phyloP scores from a whole-genome alignment of 108 stramenopile species.

The Skeletonema tropicum region DNA sequence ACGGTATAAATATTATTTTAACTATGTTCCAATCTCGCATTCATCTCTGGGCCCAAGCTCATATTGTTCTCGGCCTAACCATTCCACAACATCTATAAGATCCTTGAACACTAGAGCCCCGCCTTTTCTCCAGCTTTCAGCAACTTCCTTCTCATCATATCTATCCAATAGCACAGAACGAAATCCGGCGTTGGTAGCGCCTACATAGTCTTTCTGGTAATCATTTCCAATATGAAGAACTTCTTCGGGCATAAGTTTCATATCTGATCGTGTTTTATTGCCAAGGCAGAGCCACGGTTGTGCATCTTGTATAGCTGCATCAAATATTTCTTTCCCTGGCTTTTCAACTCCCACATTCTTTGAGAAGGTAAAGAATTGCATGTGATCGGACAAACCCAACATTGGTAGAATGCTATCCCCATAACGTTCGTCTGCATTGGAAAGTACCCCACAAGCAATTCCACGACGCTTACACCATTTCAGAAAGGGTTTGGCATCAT shows the following conservation, averaged over 20 bases:
- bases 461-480: constrained; percentile 61
- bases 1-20: not conserved
- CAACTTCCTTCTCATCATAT: constrained; percentile 63
- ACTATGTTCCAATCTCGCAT: not conserved
- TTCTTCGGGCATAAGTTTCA: constrained; percentile 35
- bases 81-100: constrained; percentile 77
- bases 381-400: constrained; percentile 66
- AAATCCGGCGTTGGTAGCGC: constrained; percentile 64
- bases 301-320: constrained; percentile 57
- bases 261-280: not conserved
- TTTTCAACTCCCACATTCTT: constrained; percentile 74
- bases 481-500: constrained; percentile 66
- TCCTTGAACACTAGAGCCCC: constrained; percentile 70
- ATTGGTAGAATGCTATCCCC: constrained; percentile 77
- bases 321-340: constrained; percentile 55
- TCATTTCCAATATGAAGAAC: constrained; percentile 71
- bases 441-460: constrained; percentile 68
- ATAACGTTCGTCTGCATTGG: constrained; percentile 80
- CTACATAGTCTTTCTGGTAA: constrained; percentile 72
- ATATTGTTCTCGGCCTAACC: constrained; percentile 46
- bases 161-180: constrained; percentile 68
- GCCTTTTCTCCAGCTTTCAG: constrained; percentile 62
- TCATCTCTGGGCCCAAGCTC: constrained; percentile 26
- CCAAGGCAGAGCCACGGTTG: constrained; percentile 44
- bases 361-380: constrained; percentile 67